Base-by-base conservation (phyloP, 2,329 filamentous ascomycete species). In the Diplocarpon mali region DNA sequence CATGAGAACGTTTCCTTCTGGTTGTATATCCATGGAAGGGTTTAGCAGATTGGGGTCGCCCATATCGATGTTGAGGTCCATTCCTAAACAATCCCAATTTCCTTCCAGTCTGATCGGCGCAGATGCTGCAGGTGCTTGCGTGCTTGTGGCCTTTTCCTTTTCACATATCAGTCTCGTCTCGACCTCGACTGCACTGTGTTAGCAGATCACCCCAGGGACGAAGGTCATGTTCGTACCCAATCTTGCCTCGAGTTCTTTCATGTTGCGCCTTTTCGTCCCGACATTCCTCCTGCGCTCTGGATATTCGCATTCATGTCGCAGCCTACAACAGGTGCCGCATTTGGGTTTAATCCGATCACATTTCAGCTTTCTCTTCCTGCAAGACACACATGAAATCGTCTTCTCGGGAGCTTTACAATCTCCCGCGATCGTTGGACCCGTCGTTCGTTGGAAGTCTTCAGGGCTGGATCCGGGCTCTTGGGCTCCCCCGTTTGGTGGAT, bases 201-300 rank as follows among this genome's bases (percentile, higher is more conserved):
- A 56, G 16, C 30, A 43, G 32, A 32, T 17, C 29, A 30, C 8
- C 20, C 27, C 17, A 12, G 7, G 38, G 8, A 35, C 43, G 12
- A 34, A 12, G 42, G 10, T 13, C 15, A 34, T 28, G 14, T 41
- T 20, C 69, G 53, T 76, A 92, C 85, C 84, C 60, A 95, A 68
- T 59, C 90, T 76, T 52, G 86, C 86, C 64, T 95, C 90, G 46
- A 95, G 69, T 60, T 92, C 83, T 67, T 85, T 92, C 50, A 95
- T 89, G 64, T 95, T 95, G 53, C 85, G 80, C 58, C 88, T 73
- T 68, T 93, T 95, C 15, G 85, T 83, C 4, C 86, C 84, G 44
- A 86, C 85, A 68, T 94, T 95, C 66, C 86, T 81, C 59, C 88
- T 75, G 45, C 88, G 84, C 65, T 93, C 86, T 49, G 93, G 89